These are phyloP conservation scores for Spathaspora passalidarum DNA, from an alignment of 805 yeast species.

Conservation along the genomic window DNA sequence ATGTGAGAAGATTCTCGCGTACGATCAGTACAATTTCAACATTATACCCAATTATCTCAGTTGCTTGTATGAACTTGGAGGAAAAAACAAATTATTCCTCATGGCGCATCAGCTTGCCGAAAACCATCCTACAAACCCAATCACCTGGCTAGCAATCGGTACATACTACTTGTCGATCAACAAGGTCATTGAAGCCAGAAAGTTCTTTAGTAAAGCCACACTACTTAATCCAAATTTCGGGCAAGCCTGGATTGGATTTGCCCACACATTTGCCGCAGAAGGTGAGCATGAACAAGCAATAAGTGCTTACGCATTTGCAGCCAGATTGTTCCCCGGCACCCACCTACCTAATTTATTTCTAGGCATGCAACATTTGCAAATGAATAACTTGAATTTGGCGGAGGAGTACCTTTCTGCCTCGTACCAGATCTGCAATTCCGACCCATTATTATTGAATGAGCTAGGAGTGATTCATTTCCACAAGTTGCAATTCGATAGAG, in stretches of 20 bases:
- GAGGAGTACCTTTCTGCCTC: constrained; percentile 82
- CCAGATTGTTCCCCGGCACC: constrained; percentile 84
- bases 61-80: constrained; percentile 81
- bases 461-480: constrained; percentile 90
- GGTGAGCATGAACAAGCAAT: constrained; percentile 99
- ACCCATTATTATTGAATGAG: constrained; percentile 87
- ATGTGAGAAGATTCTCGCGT: constrained; percentile 58
- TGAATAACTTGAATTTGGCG: constrained; percentile 78
- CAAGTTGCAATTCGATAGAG: constrained; percentile 59
- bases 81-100: constrained; percentile 73
- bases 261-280: constrained; percentile 95
- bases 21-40: constrained; percentile 70
- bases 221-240: constrained; percentile 85
- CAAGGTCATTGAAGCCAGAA: constrained; percentile 77
- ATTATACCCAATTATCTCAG: constrained; percentile 78
- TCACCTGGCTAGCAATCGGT: constrained; percentile 92
- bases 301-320: constrained; percentile 94
- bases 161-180: constrained; percentile 77
- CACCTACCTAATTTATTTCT: constrained; percentile 86
- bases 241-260: constrained; percentile 97
- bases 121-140: constrained; percentile 71
- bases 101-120: constrained; percentile 85
- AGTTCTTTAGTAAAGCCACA: constrained; percentile 86
- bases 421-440: constrained; percentile 73
- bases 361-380: constrained; percentile 94